phyloP scores from a whole-genome alignment of 306 rosid genomes.

The Lotus japonicus region DNA sequence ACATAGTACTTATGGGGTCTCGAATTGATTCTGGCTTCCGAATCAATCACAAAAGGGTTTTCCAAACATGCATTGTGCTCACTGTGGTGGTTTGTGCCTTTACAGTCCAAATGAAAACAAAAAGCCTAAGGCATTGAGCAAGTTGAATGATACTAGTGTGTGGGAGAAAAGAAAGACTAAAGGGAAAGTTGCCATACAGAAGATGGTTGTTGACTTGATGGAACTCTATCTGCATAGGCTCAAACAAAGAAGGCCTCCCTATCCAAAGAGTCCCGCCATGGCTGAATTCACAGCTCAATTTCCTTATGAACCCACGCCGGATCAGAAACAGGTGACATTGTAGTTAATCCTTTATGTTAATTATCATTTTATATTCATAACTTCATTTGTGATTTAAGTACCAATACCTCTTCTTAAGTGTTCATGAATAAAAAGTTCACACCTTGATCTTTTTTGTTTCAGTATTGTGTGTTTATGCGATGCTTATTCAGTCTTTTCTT shows the following conservation, averaged over 20 bases:
- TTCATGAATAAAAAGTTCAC: background rate
- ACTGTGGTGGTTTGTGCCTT: slow-evolving; percentile 10
- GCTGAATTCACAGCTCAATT: slow-evolving; percentile 59
- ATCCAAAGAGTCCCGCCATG: slow-evolving; percentile 45
- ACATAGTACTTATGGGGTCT: no score
- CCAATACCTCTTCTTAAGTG: background rate
- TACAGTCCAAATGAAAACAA: slow-evolving; percentile 80
- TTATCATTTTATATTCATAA: background rate
- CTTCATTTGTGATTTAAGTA: background rate
- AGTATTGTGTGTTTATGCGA: background rate
- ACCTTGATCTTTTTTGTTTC: background rate
- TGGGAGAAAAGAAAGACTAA: slow-evolving; percentile 85
- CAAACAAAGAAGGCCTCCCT: slow-evolving; percentile 78
- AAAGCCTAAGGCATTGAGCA: slow-evolving; percentile 76
- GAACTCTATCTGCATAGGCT: slow-evolving; percentile 86
- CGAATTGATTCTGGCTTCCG: no score
- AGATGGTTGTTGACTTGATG: slow-evolving; percentile 98
- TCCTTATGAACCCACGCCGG: slow-evolving; percentile 75
- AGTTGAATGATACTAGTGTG: slow-evolving; percentile 58
- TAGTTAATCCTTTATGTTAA: background rate
- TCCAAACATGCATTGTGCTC: no score
- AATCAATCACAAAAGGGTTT: no score
- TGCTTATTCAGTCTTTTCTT: slow-evolving; percentile 20
- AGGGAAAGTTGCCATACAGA: slow-evolving; percentile 92
- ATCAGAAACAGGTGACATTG: slow-evolving; percentile 63